phyloP scores from a whole-genome alignment of 164 flowering plant species.

The Hamamelis virginiana region DNA sequence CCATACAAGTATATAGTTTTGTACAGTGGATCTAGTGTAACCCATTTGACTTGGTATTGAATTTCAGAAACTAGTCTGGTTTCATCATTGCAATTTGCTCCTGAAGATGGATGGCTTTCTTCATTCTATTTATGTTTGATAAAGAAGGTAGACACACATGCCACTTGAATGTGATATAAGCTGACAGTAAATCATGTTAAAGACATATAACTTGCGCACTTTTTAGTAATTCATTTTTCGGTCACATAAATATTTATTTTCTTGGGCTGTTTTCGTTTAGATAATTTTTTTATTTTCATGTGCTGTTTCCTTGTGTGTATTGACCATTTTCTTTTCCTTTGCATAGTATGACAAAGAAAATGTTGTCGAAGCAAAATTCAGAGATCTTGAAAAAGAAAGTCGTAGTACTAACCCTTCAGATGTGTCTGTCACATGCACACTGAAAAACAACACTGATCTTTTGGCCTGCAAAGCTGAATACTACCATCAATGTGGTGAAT shows the following conservation, averaged over 20 bases:
- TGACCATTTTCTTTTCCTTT: conserved; percentile 12
- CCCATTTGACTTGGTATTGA: conserved; percentile 11
- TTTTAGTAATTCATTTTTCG: background rate
- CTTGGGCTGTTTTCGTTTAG: background rate
- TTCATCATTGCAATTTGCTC: conserved; percentile 72
- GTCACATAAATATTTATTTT: background rate
- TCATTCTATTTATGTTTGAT: conserved; percentile 87
- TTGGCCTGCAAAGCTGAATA: conserved; percentile 98
- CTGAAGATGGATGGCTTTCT: conserved; percentile 89
- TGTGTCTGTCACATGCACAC: conserved; percentile 44
- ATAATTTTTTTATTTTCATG: no score
- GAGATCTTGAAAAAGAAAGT: conserved; percentile 69
- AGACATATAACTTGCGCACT: background rate
- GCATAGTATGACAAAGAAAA: conserved; percentile 79
- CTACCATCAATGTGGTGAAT: conserved; percentile 94
- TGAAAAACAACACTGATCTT: conserved; percentile 81
- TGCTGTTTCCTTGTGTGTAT: background rate
- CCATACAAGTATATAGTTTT: no score
- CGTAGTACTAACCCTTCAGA: conserved; percentile 36
- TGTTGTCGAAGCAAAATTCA: conserved; percentile 79
- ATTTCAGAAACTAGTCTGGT: conserved; percentile 70
- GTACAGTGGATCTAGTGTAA: no score
- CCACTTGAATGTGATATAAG: conserved; percentile 1
- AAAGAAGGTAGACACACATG: conserved; percentile 59
- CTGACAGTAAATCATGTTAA: background rate